A percentile compares a stretch with the other conserved stretches of the same genome.
phyloP scores from a whole-genome alignment of 1,139 yeast species.

The Diutina scorzettiae region DNA sequence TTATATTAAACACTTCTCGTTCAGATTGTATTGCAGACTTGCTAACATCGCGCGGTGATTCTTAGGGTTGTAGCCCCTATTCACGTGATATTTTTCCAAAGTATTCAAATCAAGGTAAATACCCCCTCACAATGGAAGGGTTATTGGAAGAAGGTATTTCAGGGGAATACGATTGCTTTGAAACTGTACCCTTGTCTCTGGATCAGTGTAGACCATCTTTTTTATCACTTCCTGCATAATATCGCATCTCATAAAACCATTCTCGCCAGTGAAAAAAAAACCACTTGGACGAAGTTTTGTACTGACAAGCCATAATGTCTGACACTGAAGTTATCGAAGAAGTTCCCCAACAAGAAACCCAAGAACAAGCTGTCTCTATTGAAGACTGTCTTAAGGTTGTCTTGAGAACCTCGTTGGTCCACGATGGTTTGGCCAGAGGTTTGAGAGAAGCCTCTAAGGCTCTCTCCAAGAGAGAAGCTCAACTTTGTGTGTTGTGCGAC shows the following conservation, averaged over 20 bases:
- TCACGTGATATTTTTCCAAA: too few species aligned
- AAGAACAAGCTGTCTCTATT: constrained; percentile 79
- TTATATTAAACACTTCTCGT: too few species aligned
- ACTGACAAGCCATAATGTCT: constrained; percentile 39
- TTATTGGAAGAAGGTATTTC: too few species aligned
- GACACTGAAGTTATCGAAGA: constrained; percentile 83
- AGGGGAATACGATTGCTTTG: too few species aligned
- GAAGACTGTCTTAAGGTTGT: constrained; percentile 99
- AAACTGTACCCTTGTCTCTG: background rate
- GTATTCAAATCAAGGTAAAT: too few species aligned
- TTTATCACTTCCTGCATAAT: background rate
- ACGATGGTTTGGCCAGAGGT: constrained; percentile 99
- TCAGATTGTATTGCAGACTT: too few species aligned
- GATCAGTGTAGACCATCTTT: background rate
- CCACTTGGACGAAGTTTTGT: constrained; percentile 6
- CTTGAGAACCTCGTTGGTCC: constrained; percentile 94
- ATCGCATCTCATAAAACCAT: background rate
- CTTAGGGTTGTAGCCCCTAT: too few species aligned
- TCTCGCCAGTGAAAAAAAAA: background rate
- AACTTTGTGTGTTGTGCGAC: constrained; percentile 95
- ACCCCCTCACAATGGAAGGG: too few species aligned
- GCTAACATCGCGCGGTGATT: too few species aligned
- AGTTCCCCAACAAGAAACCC: constrained; percentile 68
- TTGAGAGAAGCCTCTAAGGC: constrained; percentile 99
- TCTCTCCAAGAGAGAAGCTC: constrained; percentile 94